Conservation (phyloP, 2,329 filamentous ascomycete species). For the Trichoderma afroharzianum region DNA sequence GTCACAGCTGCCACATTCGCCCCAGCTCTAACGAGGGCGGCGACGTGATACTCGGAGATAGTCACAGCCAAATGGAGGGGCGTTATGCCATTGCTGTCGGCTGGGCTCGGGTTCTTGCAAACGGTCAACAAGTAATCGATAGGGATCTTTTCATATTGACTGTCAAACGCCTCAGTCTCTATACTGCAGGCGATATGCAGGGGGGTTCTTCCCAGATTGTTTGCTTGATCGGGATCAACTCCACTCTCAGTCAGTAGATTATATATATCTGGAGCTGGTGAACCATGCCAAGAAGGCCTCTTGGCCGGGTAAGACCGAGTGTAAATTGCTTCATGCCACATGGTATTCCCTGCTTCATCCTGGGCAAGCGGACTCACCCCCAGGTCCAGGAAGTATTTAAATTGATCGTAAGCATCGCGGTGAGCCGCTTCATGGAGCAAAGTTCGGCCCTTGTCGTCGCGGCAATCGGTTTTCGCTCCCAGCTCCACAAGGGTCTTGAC, state of each 20-base stretch:
- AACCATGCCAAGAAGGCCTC: neutral
- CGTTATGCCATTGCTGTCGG: slow-evolving; percentile 18
- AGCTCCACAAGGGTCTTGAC: slow-evolving; percentile 17
- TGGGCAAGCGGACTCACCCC: slow-evolving; percentile 13
- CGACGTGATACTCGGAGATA: slow-evolving; percentile 23
- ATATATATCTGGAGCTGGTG: slow-evolving; percentile 8
- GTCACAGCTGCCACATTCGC: slow-evolving; percentile 32
- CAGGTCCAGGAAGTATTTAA: slow-evolving; percentile 12
- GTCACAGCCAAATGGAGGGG: slow-evolving; percentile 26
- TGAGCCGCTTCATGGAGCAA: slow-evolving; percentile 20
- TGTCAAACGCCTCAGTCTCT: neutral
- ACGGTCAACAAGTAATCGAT: neutral
- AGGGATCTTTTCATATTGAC: neutral
- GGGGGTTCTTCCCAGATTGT: slow-evolving; percentile 22
- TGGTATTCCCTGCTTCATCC: slow-evolving; percentile 22
- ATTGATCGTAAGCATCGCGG: neutral
- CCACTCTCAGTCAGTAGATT: slow-evolving; percentile 16
- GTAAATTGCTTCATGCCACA: slow-evolving; percentile 24
- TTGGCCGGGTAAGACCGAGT: neutral
- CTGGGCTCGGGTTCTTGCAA: slow-evolving; percentile 9
- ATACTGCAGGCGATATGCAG: slow-evolving; percentile 21
- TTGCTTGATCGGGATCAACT: slow-evolving; percentile 19
- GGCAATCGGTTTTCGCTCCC: slow-evolving; percentile 18
- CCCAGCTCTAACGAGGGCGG: slow-evolving; percentile 32
- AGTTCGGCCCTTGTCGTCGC: slow-evolving; percentile 21